Conservation (phyloP, 2,329 filamentous ascomycete species). For the Keithomyces neogunnii region DNA sequence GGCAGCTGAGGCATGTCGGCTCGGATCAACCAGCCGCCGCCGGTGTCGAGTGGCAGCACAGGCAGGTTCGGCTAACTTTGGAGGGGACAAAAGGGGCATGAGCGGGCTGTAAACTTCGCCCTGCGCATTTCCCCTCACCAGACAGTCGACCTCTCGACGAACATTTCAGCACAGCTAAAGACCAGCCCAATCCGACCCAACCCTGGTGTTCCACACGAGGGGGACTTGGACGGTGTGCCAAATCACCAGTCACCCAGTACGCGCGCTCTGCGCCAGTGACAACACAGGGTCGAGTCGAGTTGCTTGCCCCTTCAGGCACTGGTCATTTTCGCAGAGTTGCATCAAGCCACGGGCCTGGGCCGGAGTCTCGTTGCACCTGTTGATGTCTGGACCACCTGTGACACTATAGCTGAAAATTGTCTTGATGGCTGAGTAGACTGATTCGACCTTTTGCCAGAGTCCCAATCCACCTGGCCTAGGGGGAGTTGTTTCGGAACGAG, state of each 20-base stretch:
- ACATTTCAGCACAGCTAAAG: conserved; percentile 35
- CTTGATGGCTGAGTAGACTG: neutral
- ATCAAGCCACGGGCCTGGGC: too few species aligned
- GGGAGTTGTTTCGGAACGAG: too few species aligned
- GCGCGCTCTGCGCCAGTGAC: neutral
- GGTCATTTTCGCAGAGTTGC: too few species aligned
- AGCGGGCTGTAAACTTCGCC: conserved; percentile 13
- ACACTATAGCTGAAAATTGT: too few species aligned
- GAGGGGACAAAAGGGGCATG: neutral
- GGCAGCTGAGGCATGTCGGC: neutral
- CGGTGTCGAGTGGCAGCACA: neutral
- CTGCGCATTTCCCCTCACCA: conserved; percentile 26
- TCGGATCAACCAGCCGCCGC: conserved; percentile 4
- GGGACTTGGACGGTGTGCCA: neutral
- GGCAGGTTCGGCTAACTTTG: neutral
- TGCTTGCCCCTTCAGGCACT: too few species aligned
- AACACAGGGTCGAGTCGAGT: too few species aligned
- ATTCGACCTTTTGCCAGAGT: too few species aligned
- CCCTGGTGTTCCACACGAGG: neutral
- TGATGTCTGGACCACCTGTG: too few species aligned
- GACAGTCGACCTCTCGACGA: conserved; percentile 28
- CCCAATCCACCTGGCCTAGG: too few species aligned
- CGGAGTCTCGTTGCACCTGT: too few species aligned
- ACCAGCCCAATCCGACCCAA: neutral
- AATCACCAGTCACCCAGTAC: too few species aligned